phyloP scores from a whole-genome alignment of 257 asterid species.

The Solanum rostratum region DNA sequence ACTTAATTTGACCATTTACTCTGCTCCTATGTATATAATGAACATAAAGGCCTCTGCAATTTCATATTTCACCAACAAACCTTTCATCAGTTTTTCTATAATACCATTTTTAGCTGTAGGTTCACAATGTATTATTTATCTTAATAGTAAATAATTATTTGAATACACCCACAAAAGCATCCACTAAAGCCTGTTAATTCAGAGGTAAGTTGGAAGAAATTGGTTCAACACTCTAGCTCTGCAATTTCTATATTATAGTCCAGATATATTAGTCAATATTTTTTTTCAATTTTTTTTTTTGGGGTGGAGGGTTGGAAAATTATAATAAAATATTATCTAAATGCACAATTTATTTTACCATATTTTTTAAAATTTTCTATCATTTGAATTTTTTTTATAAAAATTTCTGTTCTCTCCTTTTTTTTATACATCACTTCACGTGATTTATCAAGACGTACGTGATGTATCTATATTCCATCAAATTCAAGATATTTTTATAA shows the following conservation, averaged over 20 bases:
- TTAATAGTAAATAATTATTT: neutral
- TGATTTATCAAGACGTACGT: no score
- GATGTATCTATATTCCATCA: no score
- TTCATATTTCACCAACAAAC: neutral
- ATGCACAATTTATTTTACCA: no score
- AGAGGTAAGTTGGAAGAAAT: neutral
- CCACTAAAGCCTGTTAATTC: neutral
- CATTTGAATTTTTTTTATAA: neutral
- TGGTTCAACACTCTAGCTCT: neutral
- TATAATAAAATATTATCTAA: no score
- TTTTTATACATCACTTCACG: no score
- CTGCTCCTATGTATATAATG: neutral
- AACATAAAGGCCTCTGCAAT: neutral
- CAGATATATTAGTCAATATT: neutral
- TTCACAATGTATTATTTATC: neutral
- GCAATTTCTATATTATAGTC: neutral
- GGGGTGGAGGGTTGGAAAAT: neutral
- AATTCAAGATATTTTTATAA: no score
- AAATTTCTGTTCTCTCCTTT: neutral
- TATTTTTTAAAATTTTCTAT: no score
- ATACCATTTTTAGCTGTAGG: neutral
- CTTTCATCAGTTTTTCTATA: neutral
- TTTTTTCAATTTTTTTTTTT: neutral
- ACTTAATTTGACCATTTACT: neutral
- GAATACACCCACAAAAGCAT: neutral